phyloP scores from a whole-genome alignment of 1,284 basidiomycete genomes.

The Pholiota adiposa region DNA sequence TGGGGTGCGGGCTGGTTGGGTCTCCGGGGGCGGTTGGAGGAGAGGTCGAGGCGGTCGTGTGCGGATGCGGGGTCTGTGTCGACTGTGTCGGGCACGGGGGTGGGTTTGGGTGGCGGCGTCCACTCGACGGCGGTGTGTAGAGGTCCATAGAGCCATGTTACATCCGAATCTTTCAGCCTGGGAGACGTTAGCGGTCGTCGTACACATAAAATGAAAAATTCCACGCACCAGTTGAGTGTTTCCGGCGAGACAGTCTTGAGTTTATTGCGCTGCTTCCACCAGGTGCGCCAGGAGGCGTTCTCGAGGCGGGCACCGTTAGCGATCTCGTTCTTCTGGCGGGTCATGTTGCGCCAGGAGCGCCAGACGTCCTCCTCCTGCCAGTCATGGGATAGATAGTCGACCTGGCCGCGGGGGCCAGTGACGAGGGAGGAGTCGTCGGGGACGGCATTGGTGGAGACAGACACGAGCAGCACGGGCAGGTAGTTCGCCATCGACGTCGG shows the following conservation, averaged over 20 bases:
- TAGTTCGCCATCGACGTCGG: conserved; percentile 72
- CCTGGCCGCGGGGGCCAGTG: conserved; percentile 71
- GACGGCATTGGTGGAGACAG: conserved; percentile 57
- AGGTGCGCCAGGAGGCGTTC: conserved; percentile 98
- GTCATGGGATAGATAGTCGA: conserved; percentile 89
- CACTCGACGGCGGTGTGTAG: conserved; percentile 90
- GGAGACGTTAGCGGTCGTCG: not conserved
- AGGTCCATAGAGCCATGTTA: conserved; percentile 99
- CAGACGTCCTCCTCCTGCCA: conserved; percentile 99
- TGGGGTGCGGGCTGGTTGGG: conserved; percentile 49
- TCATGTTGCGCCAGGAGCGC: conserved; percentile 99
- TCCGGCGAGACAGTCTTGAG: conserved; percentile 96
- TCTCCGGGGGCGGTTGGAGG: conserved; percentile 25
- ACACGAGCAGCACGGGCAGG: conserved; percentile 69
- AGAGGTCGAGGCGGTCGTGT: conserved; percentile 43
- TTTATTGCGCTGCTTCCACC: conserved; percentile 99
- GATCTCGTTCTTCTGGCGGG: conserved; percentile 97
- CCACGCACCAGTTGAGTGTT: conserved; percentile 93
- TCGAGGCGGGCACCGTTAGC: conserved; percentile 94
- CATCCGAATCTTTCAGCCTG: conserved; percentile 99
- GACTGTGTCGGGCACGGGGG: conserved; percentile 38
- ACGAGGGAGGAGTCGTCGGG: conserved; percentile 72
- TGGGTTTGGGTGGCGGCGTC: conserved; percentile 55
- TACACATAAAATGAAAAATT: too few species aligned
- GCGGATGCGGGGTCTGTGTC: conserved; percentile 34